Base-by-base conservation (phyloP, 2,329 filamentous ascomycete species). In the Nothopassalora personata region DNA sequence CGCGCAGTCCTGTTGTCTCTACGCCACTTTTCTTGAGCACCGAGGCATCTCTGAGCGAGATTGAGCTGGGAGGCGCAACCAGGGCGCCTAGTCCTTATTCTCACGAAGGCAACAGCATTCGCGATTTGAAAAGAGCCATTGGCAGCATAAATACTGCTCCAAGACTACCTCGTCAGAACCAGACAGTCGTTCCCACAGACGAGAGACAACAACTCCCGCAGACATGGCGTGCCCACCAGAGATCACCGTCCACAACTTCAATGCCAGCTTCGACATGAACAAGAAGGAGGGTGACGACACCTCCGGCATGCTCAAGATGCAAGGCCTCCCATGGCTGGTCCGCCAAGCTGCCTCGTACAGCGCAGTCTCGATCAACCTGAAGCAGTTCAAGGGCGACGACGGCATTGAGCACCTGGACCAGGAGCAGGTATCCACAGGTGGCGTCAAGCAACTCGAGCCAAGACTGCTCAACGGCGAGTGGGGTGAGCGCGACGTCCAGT, bases 191-290 rank as follows among this genome's bases (percentile, higher is more conserved):
- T 30, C 27, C 15, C 27, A 43, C 6, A 48, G 3, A 46, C 28
- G 18, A 19, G 1, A n/a, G 11, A 30, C 48, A n/a, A 18, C n/a
- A n/a, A 18, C n/a, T 10, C 28, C 31, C 49, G 49, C 50, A 43
- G 53, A 28, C 30, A 92, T 92, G 89, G 88, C 89, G 64, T 87
- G 87, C 89, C 89, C 56, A 57, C 73, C 81, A 54, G 80, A 81
- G 62, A 84, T 87, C 78, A 89, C 81, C 53, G 81, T 86, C 67
- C 81, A 81, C 64, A 81, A 90, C 77, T 81, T 92, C 67, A 84
- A 75, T 67, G 89, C 89, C 63, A 83, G 81, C 70, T 92, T 86
- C 81, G 73, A 79, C 59, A 82, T 92, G 90, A 92, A 94, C 81
- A 88, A 89, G 72, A 76, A 78, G 62, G 79, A 91, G 66, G 91